Conservation (phyloP, 768 basidiomycete species). For the Termitomyces sp. region DNA sequence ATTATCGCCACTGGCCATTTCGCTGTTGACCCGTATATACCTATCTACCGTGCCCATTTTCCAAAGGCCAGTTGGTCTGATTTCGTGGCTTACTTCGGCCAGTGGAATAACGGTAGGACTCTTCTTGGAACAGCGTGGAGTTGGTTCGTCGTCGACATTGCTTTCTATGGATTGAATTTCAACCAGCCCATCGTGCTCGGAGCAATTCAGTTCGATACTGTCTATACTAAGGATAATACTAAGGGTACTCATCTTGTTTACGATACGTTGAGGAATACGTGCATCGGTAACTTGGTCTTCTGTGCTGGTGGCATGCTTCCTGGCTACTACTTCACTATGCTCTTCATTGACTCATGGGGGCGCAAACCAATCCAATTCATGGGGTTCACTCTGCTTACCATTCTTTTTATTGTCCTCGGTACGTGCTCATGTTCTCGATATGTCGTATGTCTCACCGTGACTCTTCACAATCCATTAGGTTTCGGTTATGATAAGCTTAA, state of each 20-base stretch:
- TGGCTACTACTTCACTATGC: slow-evolving; percentile 60
- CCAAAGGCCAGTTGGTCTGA: slow-evolving; percentile 67
- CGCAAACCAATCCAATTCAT: slow-evolving; percentile 79
- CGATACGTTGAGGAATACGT: slow-evolving; percentile 54
- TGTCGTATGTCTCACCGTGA: no score
- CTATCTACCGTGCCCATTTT: slow-evolving; percentile 54
- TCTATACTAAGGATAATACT: background rate
- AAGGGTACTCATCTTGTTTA: slow-evolving; percentile 40
- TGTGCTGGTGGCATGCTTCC: slow-evolving; percentile 78
- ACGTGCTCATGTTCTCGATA: slow-evolving; percentile 13
- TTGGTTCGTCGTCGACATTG: slow-evolving; percentile 89
- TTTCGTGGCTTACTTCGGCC: slow-evolving; percentile 61
- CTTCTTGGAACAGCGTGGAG: slow-evolving; percentile 77
- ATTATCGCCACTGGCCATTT: slow-evolving; percentile 51
- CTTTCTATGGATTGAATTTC: slow-evolving; percentile 85
- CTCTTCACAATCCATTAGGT: slow-evolving; percentile 30
- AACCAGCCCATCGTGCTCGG: slow-evolving; percentile 73
- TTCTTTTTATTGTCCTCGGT: slow-evolving; percentile 69
- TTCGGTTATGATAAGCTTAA: slow-evolving; percentile 60
- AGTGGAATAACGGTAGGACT: slow-evolving; percentile 76
- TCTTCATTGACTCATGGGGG: slow-evolving; percentile 74
- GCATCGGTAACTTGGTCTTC: slow-evolving; percentile 72
- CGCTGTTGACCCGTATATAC: slow-evolving; percentile 48
- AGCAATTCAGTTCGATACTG: slow-evolving; percentile 66
- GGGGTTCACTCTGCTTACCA: slow-evolving; percentile 65